A percentile compares a stretch with the other conserved stretches of the same genome.
Conservation (phyloP, 2,329 filamentous ascomycete genomes). For the Aureobasidium lini region DNA sequence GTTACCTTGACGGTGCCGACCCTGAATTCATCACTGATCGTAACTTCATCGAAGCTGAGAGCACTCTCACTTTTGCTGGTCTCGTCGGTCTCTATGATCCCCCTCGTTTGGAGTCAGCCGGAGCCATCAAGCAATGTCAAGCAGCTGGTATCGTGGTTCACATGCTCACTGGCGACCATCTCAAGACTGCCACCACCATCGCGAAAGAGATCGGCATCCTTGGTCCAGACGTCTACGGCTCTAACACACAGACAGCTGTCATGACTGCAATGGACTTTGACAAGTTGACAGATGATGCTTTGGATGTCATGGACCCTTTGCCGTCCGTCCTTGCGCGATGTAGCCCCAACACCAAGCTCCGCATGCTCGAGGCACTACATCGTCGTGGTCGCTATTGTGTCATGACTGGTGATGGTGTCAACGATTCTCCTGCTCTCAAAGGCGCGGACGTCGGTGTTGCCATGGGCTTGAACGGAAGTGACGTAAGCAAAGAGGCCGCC, state of each 20-base stretch:
- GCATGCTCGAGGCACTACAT: constrained; percentile 41
- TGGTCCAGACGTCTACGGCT: constrained; percentile 23
- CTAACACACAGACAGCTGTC: constrained; percentile 25
- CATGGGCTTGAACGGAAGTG: constrained; percentile 37
- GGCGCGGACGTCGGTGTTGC: constrained; percentile 40
- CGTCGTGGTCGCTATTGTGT: constrained; percentile 37
- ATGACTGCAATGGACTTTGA: constrained; percentile 41
- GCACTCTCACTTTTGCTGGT: constrained; percentile 20
- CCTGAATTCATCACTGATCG: constrained; percentile 20
- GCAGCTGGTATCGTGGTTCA: constrained; percentile 42
- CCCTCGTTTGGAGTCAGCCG: constrained; percentile 26
- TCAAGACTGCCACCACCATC: constrained; percentile 39
- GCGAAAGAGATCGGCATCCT: constrained; percentile 41
- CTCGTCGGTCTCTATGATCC: constrained; percentile 28
- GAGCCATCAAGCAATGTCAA: constrained; percentile 38
- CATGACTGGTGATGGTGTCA: constrained; percentile 38
- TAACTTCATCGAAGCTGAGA: constrained; percentile 16
- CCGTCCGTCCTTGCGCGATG: constrained; percentile 41
- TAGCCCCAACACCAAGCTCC: constrained; percentile 40
- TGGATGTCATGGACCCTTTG: constrained; percentile 34
- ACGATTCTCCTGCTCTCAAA: constrained; percentile 39
- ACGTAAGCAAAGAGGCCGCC: constrained; percentile 38
- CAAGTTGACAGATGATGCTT: constrained; percentile 34
- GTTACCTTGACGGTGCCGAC: constrained; percentile 8
- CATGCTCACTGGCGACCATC: constrained; percentile 43